Conservation (phyloP, 768 basidiomycete species). For the Rhizopogon sp. region DNA sequence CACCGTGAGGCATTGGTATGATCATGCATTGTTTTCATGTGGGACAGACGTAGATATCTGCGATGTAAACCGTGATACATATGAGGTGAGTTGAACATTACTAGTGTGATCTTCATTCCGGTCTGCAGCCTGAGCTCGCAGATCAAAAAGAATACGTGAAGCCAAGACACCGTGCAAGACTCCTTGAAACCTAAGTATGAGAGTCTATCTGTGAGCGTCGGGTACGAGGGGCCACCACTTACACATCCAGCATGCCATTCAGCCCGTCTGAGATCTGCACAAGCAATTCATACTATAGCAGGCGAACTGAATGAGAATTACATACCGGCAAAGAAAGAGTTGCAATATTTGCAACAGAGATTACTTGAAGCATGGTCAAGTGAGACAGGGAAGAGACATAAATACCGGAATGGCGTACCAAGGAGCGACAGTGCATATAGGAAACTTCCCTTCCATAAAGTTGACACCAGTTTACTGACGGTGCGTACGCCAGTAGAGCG, state of each 20-base stretch:
- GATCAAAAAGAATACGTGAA: conserved; percentile 9
- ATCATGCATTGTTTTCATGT: background rate
- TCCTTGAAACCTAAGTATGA: conserved; percentile 4
- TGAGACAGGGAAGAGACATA: background rate
- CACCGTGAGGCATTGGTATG: background rate
- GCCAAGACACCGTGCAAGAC: conserved; percentile 9
- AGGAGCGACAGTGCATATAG: conserved; percentile 7
- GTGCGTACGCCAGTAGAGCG: background rate
- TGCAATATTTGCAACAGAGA: conserved; percentile 3
- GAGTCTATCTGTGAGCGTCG: background rate
- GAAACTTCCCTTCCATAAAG: conserved; percentile 6
- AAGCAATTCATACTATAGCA: background rate
- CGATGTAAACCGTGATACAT: background rate
- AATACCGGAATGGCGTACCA: background rate
- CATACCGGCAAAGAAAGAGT: conserved; percentile 7
- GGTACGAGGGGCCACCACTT: background rate
- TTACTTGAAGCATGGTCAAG: background rate
- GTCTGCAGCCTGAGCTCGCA: background rate
- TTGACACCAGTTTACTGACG: background rate
- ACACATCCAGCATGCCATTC: conserved; percentile 8
- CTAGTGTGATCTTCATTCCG: background rate
- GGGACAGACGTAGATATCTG: background rate
- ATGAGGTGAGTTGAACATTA: background rate
- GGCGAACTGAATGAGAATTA: background rate
- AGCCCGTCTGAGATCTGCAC: conserved; percentile 4